Percentiles rank a stretch among this genome's conserved stretches.
Conservation (phyloP, 2,329 filamentous ascomycete genomes). For the Cladosporium oxysporum region DNA sequence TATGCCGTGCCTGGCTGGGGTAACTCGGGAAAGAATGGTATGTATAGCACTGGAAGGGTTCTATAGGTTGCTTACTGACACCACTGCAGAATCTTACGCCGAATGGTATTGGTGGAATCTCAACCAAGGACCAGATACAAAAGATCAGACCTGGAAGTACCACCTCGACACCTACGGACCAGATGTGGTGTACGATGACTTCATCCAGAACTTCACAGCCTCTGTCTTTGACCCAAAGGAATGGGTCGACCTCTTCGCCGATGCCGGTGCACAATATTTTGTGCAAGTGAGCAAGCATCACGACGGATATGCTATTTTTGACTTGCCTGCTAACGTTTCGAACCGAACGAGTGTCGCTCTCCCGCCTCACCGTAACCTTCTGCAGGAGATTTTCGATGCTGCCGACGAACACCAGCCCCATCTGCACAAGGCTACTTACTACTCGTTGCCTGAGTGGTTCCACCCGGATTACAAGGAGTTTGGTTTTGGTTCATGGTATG, state of each 20-base stretch:
- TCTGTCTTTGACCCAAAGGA: slow-evolving; percentile 52
- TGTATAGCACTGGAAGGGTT: slow-evolving; percentile 28
- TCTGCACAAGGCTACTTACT: slow-evolving; percentile 49
- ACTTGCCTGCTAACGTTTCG: slow-evolving; percentile 44
- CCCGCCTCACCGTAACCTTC: slow-evolving; percentile 44
- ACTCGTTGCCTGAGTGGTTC: slow-evolving; percentile 51
- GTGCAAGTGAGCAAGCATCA: slow-evolving; percentile 50
- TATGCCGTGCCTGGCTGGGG: slow-evolving; percentile 61
- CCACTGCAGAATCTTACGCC: slow-evolving; percentile 28
- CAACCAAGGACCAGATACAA: slow-evolving; percentile 44
- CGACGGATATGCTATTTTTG: slow-evolving; percentile 51
- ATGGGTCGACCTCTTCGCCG: slow-evolving; percentile 57
- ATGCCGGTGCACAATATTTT: slow-evolving; percentile 53
- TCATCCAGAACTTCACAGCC: slow-evolving; percentile 56
- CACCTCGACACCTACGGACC: slow-evolving; percentile 54
- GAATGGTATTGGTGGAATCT: slow-evolving; percentile 53
- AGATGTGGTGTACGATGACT: slow-evolving; percentile 58
- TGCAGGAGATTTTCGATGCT: slow-evolving; percentile 48
- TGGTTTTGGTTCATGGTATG: slow-evolving; percentile 42
- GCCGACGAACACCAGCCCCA: slow-evolving; percentile 46
- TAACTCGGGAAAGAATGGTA: slow-evolving; percentile 42
- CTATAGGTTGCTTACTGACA: not conserved
- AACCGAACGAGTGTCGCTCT: slow-evolving; percentile 45
- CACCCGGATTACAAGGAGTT: slow-evolving; percentile 45
- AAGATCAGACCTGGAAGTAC: slow-evolving; percentile 52